A percentile compares a stretch with the other conserved stretches of the same genome.
phyloP scores from a whole-genome alignment of 148 eudicot species.

The Diospyros kaki region DNA sequence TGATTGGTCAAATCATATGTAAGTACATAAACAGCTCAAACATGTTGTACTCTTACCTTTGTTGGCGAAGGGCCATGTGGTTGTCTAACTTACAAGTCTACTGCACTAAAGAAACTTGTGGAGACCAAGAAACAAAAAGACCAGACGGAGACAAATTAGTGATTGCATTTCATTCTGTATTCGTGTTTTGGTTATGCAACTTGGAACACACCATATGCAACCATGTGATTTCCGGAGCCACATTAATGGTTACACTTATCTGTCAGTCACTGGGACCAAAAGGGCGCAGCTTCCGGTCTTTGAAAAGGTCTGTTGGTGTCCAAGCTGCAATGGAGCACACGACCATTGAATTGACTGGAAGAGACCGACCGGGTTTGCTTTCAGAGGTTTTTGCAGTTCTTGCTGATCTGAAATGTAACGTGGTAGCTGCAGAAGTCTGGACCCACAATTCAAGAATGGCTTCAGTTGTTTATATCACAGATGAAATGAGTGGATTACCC shows the following conservation, averaged over 20 bases:
- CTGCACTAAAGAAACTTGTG: neutral
- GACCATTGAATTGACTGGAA: constrained; percentile 73
- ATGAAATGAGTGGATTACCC: constrained; percentile 50
- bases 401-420: constrained; percentile 67
- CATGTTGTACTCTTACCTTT: constrained; percentile 1
- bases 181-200: neutral
- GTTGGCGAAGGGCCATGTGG: neutral
- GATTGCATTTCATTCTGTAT: constrained; percentile 3
- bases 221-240: constrained; percentile 8
- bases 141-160: constrained; percentile 11
- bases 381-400: constrained; percentile 88
- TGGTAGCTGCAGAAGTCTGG: constrained; percentile 88
- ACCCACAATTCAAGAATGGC: constrained; percentile 95
- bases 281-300: constrained; percentile 65
- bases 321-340: constrained; percentile 66
- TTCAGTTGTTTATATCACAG: constrained; percentile 71
- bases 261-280: constrained; percentile 73
- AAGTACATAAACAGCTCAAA: neutral
- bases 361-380: constrained; percentile 85
- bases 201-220: neutral
- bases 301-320: constrained; percentile 62
- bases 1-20: neutral
- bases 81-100: neutral
- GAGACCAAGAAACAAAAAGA: constrained; percentile 13
- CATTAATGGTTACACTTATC: neutral